Evolutionary conservation across 1,139 yeast genomes (phyloP).

Genomic region (Lodderomyces orthopsilosis): DNA sequence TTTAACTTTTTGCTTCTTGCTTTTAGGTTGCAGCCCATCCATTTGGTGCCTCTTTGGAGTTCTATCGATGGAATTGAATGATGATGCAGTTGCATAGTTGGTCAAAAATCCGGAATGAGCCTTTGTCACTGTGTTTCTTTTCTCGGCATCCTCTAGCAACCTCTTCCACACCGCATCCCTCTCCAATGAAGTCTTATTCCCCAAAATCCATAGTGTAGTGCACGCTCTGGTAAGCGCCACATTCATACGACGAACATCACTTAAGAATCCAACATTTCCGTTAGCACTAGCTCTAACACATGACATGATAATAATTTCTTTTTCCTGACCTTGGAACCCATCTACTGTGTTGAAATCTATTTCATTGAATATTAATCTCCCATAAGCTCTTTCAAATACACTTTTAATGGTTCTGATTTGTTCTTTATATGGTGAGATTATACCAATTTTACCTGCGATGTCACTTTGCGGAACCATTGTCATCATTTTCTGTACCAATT

Average conservation of each 20-base stretch:
- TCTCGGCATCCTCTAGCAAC: constrained; percentile 60
- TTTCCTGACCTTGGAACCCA: constrained; percentile 98
- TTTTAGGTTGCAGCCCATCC: not conserved
- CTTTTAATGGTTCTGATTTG: constrained; percentile 64
- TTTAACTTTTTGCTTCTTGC: not conserved
- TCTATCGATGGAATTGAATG: not conserved
- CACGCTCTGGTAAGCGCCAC: constrained; percentile 94
- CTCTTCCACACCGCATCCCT: constrained; percentile 69
- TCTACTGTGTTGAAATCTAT: constrained; percentile 94
- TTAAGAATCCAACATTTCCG: constrained; percentile 80
- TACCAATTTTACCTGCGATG: constrained; percentile 75
- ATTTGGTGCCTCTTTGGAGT: not conserved
- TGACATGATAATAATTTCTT: constrained; percentile 87
- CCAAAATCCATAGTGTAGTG: constrained; percentile 89
- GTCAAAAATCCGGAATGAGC: constrained; percentile 41
- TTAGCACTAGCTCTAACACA: constrained; percentile 84
- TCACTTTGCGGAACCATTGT: constrained; percentile 47
- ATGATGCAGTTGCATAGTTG: not conserved
- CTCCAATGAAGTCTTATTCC: constrained; percentile 63
- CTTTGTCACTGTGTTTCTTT: constrained; percentile 35
- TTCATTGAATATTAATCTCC: constrained; percentile 57
- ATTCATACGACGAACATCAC: constrained; percentile 90
- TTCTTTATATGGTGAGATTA: constrained; percentile 93
- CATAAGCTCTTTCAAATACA: constrained; percentile 58
- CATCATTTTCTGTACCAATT: constrained; percentile 59